Conservation (phyloP, 352 stramenopile species). For the Pythium apleroticum region DNA sequence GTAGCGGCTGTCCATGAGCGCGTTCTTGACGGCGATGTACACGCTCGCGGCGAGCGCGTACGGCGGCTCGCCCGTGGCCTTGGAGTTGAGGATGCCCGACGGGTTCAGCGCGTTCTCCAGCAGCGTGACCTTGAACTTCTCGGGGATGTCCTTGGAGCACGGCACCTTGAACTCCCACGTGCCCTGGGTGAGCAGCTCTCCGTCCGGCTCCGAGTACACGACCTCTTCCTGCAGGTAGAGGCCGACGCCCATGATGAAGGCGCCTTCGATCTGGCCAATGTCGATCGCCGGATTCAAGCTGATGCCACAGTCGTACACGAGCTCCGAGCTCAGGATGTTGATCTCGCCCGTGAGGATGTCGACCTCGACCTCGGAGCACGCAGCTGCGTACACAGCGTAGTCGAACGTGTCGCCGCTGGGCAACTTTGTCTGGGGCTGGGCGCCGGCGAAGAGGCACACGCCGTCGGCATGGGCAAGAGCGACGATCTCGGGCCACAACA, state of each 20-base stretch:
- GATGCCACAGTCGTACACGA: conserved; percentile 59
- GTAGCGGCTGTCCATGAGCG: conserved; percentile 33
- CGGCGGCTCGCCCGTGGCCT: conserved; percentile 50
- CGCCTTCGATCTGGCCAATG: conserved; percentile 68
- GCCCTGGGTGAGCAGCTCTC: conserved; percentile 36
- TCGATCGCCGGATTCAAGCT: conserved; percentile 53
- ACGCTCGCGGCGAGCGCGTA: conserved; percentile 37
- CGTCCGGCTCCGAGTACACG: conserved; percentile 24
- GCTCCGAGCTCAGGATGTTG: conserved; percentile 35
- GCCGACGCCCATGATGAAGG: conserved; percentile 53
- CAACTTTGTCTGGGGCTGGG: conserved; percentile 21
- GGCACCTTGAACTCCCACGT: conserved; percentile 63
- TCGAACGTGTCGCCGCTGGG: conserved; percentile 25
- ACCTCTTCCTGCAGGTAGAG: conserved; percentile 53
- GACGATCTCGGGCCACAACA: conserved; percentile 30
- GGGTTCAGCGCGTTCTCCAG: conserved; percentile 35
- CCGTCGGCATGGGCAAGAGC: conserved; percentile 18
- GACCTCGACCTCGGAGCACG: conserved; percentile 48
- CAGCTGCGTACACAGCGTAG: conserved; percentile 50
- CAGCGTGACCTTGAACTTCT: conserved; percentile 45
- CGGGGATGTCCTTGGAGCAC: conserved; percentile 40
- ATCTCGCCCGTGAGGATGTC: conserved; percentile 59
- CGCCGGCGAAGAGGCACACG: conserved; percentile 34
- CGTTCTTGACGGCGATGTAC: conserved; percentile 46
- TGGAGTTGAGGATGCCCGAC: conserved; percentile 39